A percentile compares a stretch with the other conserved stretches of the same genome.
Evolutionary conservation across 768 basidiomycete genomes (phyloP).

Genomic region (Phanerodontia chrysosporium): DNA sequence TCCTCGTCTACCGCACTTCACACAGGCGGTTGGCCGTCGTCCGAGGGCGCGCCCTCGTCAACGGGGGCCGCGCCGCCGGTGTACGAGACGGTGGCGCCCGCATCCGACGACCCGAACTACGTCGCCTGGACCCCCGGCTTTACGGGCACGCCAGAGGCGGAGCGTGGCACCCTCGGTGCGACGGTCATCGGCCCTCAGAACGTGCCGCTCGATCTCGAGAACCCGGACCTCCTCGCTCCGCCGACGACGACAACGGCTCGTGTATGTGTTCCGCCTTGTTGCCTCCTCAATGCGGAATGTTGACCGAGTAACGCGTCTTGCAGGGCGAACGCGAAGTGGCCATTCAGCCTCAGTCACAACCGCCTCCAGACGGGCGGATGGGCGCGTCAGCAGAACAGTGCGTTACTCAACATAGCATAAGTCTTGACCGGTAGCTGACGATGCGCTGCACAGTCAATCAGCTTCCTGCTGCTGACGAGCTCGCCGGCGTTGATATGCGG

Average conservation of each 20-base stretch:
- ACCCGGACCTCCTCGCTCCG: conserved; percentile 53
- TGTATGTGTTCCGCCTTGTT: conserved; percentile 31
- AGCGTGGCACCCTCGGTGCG: conserved; percentile 42
- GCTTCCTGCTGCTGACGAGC: conserved; percentile 17
- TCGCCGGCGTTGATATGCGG: conserved; percentile 29
- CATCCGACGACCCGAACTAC: conserved; percentile 24
- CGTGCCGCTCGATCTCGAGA: conserved; percentile 48
- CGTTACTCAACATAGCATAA: conserved; percentile 8
- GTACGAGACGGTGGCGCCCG: conserved; percentile 1
- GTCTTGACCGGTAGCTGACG: background rate
- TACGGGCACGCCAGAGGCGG: conserved; percentile 34
- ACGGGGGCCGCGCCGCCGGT: background rate
- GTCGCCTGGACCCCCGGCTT: conserved; percentile 14
- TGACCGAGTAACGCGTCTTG: background rate
- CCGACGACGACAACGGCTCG: conserved; percentile 56
- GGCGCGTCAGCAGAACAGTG: conserved; percentile 60
- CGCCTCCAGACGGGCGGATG: conserved; percentile 61
- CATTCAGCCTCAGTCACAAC: conserved; percentile 57
- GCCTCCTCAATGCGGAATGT: too few relatives aligned
- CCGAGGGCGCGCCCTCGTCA: background rate
- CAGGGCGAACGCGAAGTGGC: conserved; percentile 56
- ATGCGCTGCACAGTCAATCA: conserved; percentile 9
- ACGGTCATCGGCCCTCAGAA: conserved; percentile 56
- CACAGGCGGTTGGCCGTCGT: background rate
- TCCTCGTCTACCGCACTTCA: background rate